Percentiles rank a stretch among this genome's conserved stretches.
Evolutionary conservation across 768 basidiomycete species (phyloP).

Genomic region (Boletus sp.): DNA sequence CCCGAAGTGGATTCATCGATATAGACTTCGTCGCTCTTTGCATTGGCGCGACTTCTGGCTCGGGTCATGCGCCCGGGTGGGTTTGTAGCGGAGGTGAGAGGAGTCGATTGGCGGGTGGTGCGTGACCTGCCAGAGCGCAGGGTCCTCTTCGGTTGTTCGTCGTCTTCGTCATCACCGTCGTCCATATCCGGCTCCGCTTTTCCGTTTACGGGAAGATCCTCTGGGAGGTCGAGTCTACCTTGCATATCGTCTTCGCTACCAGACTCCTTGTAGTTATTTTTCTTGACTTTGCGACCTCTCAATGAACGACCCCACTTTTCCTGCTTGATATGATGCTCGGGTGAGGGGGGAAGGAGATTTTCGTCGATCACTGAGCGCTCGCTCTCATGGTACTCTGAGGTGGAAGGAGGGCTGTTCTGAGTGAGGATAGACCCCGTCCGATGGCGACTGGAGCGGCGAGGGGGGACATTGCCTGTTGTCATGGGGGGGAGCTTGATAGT

Average conservation of each 20-base stretch:
- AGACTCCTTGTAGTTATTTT: conserved; percentile 45
- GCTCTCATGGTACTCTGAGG: conserved; percentile 34
- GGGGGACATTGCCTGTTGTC: conserved; percentile 7
- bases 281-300: conserved; percentile 43
- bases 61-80: conserved; percentile 19
- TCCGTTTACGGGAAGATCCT: conserved; percentile 18
- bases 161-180: conserved; percentile 35
- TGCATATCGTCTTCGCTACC: conserved; percentile 41
- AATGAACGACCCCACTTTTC: conserved; percentile 24
- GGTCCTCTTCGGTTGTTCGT: conserved; percentile 19
- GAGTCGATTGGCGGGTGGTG: conserved; percentile 24
- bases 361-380: conserved; percentile 35
- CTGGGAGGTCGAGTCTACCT: conserved; percentile 12
- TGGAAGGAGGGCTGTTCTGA: conserved; percentile 27
- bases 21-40: conserved; percentile 53
- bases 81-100: background rate
- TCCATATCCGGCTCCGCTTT: conserved; percentile 20
- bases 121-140: conserved; percentile 22
- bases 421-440: conserved; percentile 22
- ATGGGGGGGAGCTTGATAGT: conserved; percentile 26
- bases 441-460: conserved; percentile 28
- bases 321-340: conserved; percentile 1
- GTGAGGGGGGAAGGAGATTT: conserved; percentile 1
- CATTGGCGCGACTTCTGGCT: conserved; percentile 23
- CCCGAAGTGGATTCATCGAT: conserved; percentile 47